These are phyloP conservation scores for Bifiguratus adelaidae DNA, from an alignment of 192 early-diverging fungal genomes.

Conservation along the genomic window DNA sequence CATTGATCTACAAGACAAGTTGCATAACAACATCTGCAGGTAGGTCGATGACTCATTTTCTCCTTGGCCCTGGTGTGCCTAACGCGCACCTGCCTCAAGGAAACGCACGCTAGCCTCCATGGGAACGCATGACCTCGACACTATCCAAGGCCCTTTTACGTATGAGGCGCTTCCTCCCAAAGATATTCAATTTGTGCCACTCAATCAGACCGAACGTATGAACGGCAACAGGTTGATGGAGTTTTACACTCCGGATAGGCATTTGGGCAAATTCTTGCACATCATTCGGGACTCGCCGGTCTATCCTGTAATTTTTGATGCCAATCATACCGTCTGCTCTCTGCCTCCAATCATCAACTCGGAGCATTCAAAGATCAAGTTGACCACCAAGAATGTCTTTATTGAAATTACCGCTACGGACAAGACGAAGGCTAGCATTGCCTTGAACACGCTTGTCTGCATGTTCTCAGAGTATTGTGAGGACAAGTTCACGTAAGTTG, in stretches of 20 bases:
- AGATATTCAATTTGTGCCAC: slow-evolving; percentile 86
- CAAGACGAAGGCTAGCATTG: slow-evolving; percentile 86
- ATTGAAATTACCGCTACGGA: slow-evolving; percentile 98
- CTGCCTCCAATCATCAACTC: slow-evolving; percentile 99
- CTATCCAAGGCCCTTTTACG: slow-evolving; percentile 85
- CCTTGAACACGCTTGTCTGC: slow-evolving; percentile 86
- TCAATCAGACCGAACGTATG: slow-evolving; percentile 85
- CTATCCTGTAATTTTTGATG: slow-evolving; percentile 89
- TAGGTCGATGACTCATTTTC: slow-evolving; percentile 11
- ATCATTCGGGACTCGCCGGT: slow-evolving; percentile 88
- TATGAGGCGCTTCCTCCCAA: slow-evolving; percentile 88
- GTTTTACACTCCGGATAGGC: slow-evolving; percentile 74
- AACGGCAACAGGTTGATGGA: slow-evolving; percentile 81
- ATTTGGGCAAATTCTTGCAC: slow-evolving; percentile 80
- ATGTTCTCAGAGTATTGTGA: slow-evolving; percentile 95
- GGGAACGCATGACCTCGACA: slow-evolving; percentile 97
- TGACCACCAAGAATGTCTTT: slow-evolving; percentile 91
- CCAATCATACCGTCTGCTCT: slow-evolving; percentile 74
- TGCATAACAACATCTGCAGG: slow-evolving; percentile 95
- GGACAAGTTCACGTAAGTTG: slow-evolving; percentile 77
- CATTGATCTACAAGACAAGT: slow-evolving; percentile 98
- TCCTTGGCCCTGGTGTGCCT: background rate
- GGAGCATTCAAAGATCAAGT: slow-evolving; percentile 93
- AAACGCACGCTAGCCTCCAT: slow-evolving; percentile 93
- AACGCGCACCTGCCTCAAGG: slow-evolving; percentile 19